phyloP scores from a whole-genome alignment of 2,329 filamentous ascomycete genomes.

The Sphaerulina musiva region DNA sequence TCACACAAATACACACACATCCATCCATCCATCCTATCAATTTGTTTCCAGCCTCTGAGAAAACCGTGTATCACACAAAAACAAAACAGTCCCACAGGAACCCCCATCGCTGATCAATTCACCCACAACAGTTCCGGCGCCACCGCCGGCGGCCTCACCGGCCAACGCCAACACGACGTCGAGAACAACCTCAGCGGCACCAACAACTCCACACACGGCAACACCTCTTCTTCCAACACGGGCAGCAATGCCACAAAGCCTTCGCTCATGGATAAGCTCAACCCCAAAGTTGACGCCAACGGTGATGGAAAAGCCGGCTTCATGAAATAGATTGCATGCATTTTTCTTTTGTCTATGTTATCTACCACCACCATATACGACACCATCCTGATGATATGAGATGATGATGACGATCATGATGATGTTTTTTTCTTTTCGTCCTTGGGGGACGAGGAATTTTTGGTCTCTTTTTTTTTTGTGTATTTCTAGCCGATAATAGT shows the following conservation, averaged over 20 bases:
- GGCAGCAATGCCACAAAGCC: conserved; percentile 37
- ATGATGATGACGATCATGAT: no score
- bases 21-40: no score
- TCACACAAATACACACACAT: not conserved
- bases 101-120: conserved; percentile 6
- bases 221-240: not conserved
- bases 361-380: no score
- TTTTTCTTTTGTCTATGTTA: no score
- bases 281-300: conserved; percentile 49
- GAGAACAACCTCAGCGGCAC: conserved; percentile 1
- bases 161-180: conserved; percentile 3
- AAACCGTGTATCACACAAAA: no score
- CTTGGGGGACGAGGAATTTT: no score
- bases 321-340: conserved; percentile 39
- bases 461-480: no score
- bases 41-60: no score
- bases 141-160: not conserved
- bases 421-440: no score
- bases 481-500: no score
- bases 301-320: conserved; percentile 52
- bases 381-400: not conserved
- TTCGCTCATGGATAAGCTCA: conserved; percentile 48
- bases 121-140: not conserved
- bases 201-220: conserved; percentile 7
- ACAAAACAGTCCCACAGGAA: not conserved